Percentiles rank a stretch among this genome's conserved stretches.
Evolutionary conservation across 371 early-diverging fungal genomes (phyloP).

Genomic region (Furculomyces boomerangus): DNA sequence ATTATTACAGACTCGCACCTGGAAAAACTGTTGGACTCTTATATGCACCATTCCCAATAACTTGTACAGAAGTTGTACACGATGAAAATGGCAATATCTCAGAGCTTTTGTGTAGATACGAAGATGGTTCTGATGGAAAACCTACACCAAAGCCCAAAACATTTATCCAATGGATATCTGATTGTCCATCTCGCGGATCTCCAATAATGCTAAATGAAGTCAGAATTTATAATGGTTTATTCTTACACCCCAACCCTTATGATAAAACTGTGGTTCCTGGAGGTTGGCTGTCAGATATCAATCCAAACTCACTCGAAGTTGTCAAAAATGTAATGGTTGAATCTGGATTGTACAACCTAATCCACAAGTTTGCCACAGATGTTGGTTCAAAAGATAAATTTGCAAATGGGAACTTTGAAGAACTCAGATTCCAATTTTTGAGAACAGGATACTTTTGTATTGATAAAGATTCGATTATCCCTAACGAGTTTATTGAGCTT

Average conservation of each 20-base stretch:
- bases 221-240: constrained; percentile 71
- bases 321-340: constrained; percentile 64
- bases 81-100: constrained; percentile 55
- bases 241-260: constrained; percentile 76
- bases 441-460: constrained; percentile 96
- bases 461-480: constrained; percentile 68
- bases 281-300: constrained; percentile 87
- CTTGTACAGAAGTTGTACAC: constrained; percentile 54
- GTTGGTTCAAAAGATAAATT: constrained; percentile 11
- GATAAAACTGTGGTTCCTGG: constrained; percentile 60
- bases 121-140: constrained; percentile 43
- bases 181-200: constrained; percentile 56
- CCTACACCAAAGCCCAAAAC: constrained; percentile 66
- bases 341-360: constrained; percentile 51
- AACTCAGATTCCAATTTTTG: constrained; percentile 89
- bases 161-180: constrained; percentile 96
- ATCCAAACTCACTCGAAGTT: constrained; percentile 55
- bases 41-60: constrained; percentile 66
- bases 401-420: constrained; percentile 21
- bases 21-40: constrained; percentile 89
- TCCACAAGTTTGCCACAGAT: constrained; percentile 12
- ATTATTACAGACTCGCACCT: constrained; percentile 87
- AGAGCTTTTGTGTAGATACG: constrained; percentile 61
- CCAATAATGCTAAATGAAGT: constrained; percentile 70
- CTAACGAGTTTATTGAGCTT: constrained; percentile 11